Percentiles rank a stretch among this genome's conserved stretches.
phyloP scores from a whole-genome alignment of 2,329 filamentous ascomycete species.

The Paecilomyces dactylethromorphus region DNA sequence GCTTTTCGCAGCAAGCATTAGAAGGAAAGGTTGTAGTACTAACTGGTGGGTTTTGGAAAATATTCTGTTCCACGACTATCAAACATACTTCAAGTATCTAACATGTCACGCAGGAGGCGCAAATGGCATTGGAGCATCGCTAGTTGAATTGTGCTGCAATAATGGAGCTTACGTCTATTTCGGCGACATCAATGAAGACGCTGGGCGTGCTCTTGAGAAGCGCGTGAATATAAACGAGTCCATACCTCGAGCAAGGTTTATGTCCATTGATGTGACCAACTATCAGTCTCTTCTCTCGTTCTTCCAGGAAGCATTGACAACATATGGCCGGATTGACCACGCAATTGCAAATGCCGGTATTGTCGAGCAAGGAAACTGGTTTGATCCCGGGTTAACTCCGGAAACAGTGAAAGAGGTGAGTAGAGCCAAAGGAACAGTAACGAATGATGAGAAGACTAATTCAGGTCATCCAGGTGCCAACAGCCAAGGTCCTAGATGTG shows the following conservation, averaged over 20 bases:
- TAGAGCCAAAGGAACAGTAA: neutral
- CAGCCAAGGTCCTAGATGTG: constrained; percentile 38
- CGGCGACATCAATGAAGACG: constrained; percentile 34
- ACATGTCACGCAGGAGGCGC: constrained; percentile 27
- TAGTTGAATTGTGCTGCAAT: constrained; percentile 33
- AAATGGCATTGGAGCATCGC: constrained; percentile 39
- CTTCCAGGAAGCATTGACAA: constrained; percentile 40
- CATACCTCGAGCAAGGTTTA: constrained; percentile 27
- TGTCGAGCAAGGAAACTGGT: constrained; percentile 39
- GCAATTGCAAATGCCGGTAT: constrained; percentile 45
- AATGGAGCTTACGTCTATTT: constrained; percentile 38
- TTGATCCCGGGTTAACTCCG: constrained; percentile 39
- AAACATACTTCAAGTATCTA: too few species aligned
- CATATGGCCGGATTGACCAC: constrained; percentile 43
- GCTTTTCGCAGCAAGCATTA: too few species aligned
- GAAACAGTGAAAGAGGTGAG: constrained; percentile 36
- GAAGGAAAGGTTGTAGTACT: constrained; percentile 1
- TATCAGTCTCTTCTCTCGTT: constrained; percentile 42
- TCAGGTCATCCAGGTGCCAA: constrained; percentile 20
- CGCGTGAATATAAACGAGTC: constrained; percentile 10
- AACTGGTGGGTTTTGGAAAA: neutral
- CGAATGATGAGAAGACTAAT: neutral
- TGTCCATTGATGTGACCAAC: constrained; percentile 39
- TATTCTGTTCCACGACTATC: neutral
- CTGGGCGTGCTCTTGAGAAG: constrained; percentile 22